These are phyloP conservation scores for Verticillium klebahnii DNA, from an alignment of 2,329 filamentous ascomycete genomes.

Conservation along the genomic window DNA sequence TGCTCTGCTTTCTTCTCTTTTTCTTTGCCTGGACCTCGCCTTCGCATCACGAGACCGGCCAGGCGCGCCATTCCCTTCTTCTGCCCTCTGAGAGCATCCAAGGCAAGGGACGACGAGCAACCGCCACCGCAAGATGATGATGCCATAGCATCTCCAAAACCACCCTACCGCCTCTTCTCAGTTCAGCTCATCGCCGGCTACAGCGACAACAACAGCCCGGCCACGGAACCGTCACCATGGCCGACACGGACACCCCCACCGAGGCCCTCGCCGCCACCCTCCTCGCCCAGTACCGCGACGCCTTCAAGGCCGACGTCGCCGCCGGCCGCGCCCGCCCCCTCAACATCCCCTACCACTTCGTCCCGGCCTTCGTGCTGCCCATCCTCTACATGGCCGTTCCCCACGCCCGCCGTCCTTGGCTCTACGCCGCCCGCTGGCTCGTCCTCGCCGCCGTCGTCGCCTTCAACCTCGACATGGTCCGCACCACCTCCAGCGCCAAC, in stretches of 20 bases:
- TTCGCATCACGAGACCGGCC: too few relatives aligned
- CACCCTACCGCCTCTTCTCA: too few relatives aligned
- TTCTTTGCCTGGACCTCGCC: too few relatives aligned
- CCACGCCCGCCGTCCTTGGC: constrained; percentile 43
- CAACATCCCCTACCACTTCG: constrained; percentile 45
- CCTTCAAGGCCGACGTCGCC: constrained; percentile 29
- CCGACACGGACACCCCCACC: background rate
- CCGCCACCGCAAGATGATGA: too few relatives aligned
- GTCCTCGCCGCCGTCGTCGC: constrained; percentile 37
- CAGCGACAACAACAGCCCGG: too few relatives aligned
- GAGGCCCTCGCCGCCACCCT: constrained; percentile 14
- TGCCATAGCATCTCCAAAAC: too few relatives aligned
- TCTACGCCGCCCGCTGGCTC: constrained; percentile 46
- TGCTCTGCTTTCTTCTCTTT: too few relatives aligned
- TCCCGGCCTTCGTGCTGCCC: constrained; percentile 44
- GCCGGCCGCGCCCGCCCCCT: constrained; percentile 40
- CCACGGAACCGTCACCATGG: background rate
- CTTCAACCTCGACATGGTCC: constrained; percentile 39
- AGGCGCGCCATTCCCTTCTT: too few relatives aligned
- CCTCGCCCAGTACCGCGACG: constrained; percentile 24
- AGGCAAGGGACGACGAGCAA: too few relatives aligned
- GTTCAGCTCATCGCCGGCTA: too few relatives aligned
- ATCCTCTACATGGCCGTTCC: constrained; percentile 52
- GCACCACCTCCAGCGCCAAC: constrained; percentile 43
- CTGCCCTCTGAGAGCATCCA: too few relatives aligned